Percentiles rank a stretch among this genome's conserved stretches.
Evolutionary conservation across 108 stramenopile genomes (phyloP).

Genomic region (Aurantiochytrium sp.): DNA sequence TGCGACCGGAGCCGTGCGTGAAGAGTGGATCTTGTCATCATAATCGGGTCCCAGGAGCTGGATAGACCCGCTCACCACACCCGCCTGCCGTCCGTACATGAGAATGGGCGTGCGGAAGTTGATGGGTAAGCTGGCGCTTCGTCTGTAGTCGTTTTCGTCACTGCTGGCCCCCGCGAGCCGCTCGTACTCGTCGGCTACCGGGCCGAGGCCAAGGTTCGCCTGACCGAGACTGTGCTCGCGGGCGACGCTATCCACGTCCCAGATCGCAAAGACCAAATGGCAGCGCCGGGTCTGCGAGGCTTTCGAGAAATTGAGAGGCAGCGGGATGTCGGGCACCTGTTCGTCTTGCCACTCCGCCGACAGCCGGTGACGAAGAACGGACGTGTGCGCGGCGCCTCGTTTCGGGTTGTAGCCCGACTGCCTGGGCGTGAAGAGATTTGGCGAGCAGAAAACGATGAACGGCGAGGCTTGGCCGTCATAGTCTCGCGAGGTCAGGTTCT

Average conservation of each 20-base stretch:
- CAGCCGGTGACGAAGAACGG: neutral
- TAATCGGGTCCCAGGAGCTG: neutral
- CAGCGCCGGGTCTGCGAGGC: neutral
- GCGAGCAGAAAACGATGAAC: neutral
- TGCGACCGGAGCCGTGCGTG: neutral
- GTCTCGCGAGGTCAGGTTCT: neutral
- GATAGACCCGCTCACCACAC: neutral
- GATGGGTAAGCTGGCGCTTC: neutral
- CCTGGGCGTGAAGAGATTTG: neutral
- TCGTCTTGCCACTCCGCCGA: neutral
- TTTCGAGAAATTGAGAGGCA: neutral
- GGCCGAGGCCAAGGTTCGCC: neutral
- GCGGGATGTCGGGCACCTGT: neutral
- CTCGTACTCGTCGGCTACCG: constrained; percentile 8
- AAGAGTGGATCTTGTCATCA: neutral
- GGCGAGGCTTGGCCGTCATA: constrained; percentile 19
- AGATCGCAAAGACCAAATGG: neutral
- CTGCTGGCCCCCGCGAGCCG: neutral
- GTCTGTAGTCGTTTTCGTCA: neutral
- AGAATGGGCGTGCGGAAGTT: neutral
- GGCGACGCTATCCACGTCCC: neutral
- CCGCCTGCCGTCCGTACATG: neutral
- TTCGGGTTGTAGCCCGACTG: neutral
- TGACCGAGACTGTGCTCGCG: constrained; percentile 14
- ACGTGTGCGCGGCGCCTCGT: neutral